phyloP scores from a whole-genome alignment of 495 filamentous ascomycete genomes.

The Trypethelium eluteriae region DNA sequence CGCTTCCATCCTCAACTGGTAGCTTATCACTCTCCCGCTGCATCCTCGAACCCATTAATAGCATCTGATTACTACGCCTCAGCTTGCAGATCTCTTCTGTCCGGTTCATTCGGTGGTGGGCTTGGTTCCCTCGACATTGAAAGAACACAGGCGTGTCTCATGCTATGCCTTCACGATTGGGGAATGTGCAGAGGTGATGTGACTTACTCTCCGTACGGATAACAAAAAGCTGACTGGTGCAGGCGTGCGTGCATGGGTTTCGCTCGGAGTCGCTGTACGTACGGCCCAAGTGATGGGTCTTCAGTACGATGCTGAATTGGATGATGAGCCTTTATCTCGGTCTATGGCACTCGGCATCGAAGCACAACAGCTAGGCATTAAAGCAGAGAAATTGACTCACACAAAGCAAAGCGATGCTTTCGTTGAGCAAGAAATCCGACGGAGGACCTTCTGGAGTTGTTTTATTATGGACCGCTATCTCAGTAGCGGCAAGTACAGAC shows the following conservation, averaged over 20 bases:
- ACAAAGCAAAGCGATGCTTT: conserved; percentile 41
- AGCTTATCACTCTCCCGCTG: conserved; percentile 51
- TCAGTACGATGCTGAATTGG: conserved; percentile 53
- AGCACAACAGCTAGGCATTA: conserved; percentile 40
- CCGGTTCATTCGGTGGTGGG: conserved; percentile 44
- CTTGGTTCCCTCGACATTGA: conserved; percentile 56
- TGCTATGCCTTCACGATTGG: conserved; percentile 83
- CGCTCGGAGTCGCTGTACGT: conserved; percentile 70
- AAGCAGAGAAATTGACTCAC: conserved; percentile 27
- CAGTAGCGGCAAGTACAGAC: conserved; percentile 65
- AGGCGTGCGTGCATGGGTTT: conserved; percentile 62
- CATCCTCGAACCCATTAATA: conserved; percentile 52
- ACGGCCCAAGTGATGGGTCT: conserved; percentile 63
- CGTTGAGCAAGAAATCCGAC: conserved; percentile 65
- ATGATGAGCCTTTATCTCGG: conserved; percentile 39
- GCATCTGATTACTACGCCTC: conserved; percentile 76
- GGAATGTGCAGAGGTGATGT: conserved; percentile 58
- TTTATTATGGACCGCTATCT: conserved; percentile 76
- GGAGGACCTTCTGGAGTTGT: conserved; percentile 80
- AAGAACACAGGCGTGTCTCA: conserved; percentile 66
- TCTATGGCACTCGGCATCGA: conserved; percentile 40
- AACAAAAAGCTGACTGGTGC: neutral
- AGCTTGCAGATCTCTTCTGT: conserved; percentile 58
- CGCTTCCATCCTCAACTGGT: conserved; percentile 67
- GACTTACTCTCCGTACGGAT: neutral